phyloP scores from a whole-genome alignment of 176 grass and related monocot genomes.

The Luzula sylvatica region DNA sequence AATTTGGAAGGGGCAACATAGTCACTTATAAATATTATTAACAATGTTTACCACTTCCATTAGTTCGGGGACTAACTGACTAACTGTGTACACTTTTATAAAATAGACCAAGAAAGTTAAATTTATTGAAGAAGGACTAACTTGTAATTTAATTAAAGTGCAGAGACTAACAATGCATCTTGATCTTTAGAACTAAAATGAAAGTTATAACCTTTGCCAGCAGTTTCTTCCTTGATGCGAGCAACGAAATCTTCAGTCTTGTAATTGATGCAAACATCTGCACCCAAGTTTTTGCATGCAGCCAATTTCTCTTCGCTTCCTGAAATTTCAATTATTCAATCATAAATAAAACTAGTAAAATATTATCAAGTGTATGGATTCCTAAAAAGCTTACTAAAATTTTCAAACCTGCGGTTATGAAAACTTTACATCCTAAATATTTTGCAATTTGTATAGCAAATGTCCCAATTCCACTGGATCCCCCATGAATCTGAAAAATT shows the following conservation, averaged over 20 bases:
- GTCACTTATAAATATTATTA: too few relatives aligned
- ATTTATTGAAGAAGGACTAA: too few relatives aligned
- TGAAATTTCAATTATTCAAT: conserved; percentile 13
- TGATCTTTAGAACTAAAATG: too few relatives aligned
- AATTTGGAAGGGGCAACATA: too few relatives aligned
- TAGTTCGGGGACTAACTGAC: too few relatives aligned
- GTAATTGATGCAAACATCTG: conserved; percentile 84
- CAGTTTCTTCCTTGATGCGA: conserved; percentile 61
- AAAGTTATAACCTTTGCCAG: conserved; percentile 45
- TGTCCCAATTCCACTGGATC: conserved; percentile 91
- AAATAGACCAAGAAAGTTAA: too few relatives aligned
- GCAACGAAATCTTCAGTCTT: conserved; percentile 81
- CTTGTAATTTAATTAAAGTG: too few relatives aligned
- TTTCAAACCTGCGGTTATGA: conserved; percentile 61
- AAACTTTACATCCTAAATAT: conserved; percentile 69
- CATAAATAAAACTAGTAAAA: too few relatives aligned
- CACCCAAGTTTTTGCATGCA: conserved; percentile 71
- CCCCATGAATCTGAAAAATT: conserved; percentile 64
- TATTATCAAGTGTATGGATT: too few relatives aligned
- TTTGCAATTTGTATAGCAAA: conserved; percentile 81
- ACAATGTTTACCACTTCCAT: too few relatives aligned
- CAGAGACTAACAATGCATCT: too few relatives aligned
- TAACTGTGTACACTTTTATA: too few relatives aligned
- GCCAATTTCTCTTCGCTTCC: conserved; percentile 69
- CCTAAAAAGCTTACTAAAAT: not conserved